These are phyloP conservation scores for Penicillium odoratum DNA, from an alignment of 495 filamentous ascomycete species.

Conservation along the genomic window DNA sequence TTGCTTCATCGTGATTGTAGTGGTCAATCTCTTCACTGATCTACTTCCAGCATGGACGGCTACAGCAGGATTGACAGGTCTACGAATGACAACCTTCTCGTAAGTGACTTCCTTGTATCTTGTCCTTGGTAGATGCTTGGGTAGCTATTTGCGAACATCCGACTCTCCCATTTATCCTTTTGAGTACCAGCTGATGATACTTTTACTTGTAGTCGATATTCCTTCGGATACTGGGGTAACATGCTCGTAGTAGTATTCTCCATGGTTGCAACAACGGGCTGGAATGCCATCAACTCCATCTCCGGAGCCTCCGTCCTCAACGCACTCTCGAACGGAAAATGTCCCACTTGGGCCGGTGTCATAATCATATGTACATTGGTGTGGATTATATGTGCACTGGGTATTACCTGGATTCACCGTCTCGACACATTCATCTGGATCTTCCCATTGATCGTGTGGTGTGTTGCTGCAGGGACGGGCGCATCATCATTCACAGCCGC, in stretches of 20 bases:
- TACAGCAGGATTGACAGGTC: constrained; percentile 33
- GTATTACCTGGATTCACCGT: constrained; percentile 30
- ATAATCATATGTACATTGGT: constrained; percentile 29
- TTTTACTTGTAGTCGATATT: constrained; percentile 22
- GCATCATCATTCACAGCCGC: constrained; percentile 28
- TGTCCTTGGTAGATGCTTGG: neutral
- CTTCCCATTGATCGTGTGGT: constrained; percentile 40
- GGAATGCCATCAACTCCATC: constrained; percentile 35
- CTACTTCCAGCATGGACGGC: constrained; percentile 41
- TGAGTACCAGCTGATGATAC: neutral
- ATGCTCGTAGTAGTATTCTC: constrained; percentile 31
- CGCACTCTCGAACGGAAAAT: constrained; percentile 25
- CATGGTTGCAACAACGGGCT: constrained; percentile 30
- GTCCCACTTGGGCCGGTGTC: constrained; percentile 29
- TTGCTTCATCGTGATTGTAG: constrained; percentile 62
- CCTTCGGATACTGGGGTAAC: constrained; percentile 34
- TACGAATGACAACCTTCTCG: constrained; percentile 44
- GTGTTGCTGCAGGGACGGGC: constrained; percentile 37
- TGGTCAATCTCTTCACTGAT: constrained; percentile 53
- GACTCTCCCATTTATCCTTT: neutral
- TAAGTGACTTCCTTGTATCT: constrained; percentile 11
- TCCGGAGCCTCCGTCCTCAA: constrained; percentile 27
- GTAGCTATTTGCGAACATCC: too few relatives aligned
- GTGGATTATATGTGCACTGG: constrained; percentile 25
- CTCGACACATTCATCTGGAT: constrained; percentile 35